Percentiles rank a stretch among this genome's conserved stretches.
These are phyloP conservation scores for Echria macrotheca DNA, from an alignment of 495 filamentous ascomycete species.

Conservation along the genomic window DNA sequence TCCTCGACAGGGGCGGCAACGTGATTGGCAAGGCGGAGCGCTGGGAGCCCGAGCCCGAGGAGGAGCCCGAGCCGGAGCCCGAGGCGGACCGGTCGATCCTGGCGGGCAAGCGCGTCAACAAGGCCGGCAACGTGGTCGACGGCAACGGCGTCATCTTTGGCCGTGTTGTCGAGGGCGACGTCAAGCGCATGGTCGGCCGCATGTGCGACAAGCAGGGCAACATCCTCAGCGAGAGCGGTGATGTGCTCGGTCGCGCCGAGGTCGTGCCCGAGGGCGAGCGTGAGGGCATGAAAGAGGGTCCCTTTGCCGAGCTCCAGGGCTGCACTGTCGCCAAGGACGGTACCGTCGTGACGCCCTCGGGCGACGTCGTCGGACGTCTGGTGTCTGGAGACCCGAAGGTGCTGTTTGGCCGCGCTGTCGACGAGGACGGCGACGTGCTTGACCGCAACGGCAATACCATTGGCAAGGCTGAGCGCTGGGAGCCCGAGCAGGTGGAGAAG, in stretches of 20 bases:
- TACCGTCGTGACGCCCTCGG: slow-evolving; percentile 55
- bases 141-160: slow-evolving; percentile 66
- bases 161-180: slow-evolving; percentile 67
- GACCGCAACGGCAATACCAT: slow-evolving; percentile 80
- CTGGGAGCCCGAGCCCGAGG: slow-evolving; percentile 63
- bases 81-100: slow-evolving; percentile 61
- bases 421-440: slow-evolving; percentile 76
- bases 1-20: slow-evolving; percentile 74
- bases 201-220: slow-evolving; percentile 80
- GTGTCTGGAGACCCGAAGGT: slow-evolving; percentile 65
- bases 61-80: slow-evolving; percentile 41
- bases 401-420: slow-evolving; percentile 68
- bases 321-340: slow-evolving; percentile 72
- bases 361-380: slow-evolving; percentile 67
- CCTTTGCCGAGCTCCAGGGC: slow-evolving; percentile 72
- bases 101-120: slow-evolving; percentile 82
- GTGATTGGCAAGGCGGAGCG: slow-evolving; percentile 73
- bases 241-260: slow-evolving; percentile 72
- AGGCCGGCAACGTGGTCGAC: slow-evolving; percentile 79
- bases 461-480: slow-evolving; percentile 77
- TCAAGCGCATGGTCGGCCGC: slow-evolving; percentile 63
- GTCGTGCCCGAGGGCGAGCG: slow-evolving; percentile 69
- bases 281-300: slow-evolving; percentile 63
- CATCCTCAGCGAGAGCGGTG: slow-evolving; percentile 74
- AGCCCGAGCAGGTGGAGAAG: slow-evolving; percentile 67